Conservation (phyloP, 495 filamentous ascomycete genomes). For the Daldinia caldariorum region DNA sequence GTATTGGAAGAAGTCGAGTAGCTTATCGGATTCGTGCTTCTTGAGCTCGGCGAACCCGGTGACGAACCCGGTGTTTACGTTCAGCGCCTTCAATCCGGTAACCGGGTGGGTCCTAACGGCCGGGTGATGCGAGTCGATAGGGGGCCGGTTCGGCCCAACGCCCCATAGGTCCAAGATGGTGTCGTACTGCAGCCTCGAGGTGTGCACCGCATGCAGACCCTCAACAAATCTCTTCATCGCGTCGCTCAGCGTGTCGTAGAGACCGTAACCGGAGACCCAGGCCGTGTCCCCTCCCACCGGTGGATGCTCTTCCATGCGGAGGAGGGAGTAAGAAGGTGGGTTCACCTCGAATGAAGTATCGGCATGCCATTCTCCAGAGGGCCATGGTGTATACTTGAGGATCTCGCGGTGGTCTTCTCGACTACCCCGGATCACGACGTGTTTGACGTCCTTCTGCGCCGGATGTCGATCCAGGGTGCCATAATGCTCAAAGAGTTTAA, state of each 20-base stretch:
- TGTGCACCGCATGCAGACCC: constrained; percentile 62
- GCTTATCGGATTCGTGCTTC: constrained; percentile 62
- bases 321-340: constrained; percentile 61
- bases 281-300: constrained; percentile 64
- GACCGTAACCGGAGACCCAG: constrained; percentile 62
- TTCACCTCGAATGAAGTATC: constrained; percentile 65
- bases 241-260: constrained; percentile 61
- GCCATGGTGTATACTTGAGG: constrained; percentile 46
- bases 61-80: constrained; percentile 62
- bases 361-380: constrained; percentile 59
- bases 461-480: constrained; percentile 61
- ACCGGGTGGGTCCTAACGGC: constrained; percentile 66
- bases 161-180: constrained; percentile 60
- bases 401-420: constrained; percentile 46
- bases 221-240: constrained; percentile 60
- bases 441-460: constrained; percentile 58
- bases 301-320: constrained; percentile 66
- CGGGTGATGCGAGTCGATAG: constrained; percentile 64
- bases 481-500: constrained; percentile 63
- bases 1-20: constrained; percentile 61
- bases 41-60: constrained; percentile 65
- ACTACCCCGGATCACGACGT: constrained; percentile 42
- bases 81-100: constrained; percentile 61
- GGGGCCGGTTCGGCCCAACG: constrained; percentile 58
- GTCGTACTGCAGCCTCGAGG: constrained; percentile 59